These are phyloP conservation scores for Claviceps pusilla DNA, from an alignment of 2,329 filamentous ascomycete species.

Conservation along the genomic window DNA sequence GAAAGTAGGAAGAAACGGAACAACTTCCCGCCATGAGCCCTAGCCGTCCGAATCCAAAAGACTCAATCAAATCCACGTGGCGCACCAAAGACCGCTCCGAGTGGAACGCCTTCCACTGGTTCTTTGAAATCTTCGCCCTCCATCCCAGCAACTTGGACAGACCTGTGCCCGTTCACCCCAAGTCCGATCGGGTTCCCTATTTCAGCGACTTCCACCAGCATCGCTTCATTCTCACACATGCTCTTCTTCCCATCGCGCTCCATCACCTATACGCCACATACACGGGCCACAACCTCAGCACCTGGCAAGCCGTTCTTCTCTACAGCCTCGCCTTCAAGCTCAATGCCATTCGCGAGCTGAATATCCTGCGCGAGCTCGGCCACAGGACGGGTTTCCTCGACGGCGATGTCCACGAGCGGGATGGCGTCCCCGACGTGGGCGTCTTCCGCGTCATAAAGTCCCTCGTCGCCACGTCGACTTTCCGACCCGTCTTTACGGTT, in stretches of 20 bases:
- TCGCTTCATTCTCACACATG: constrained; percentile 5
- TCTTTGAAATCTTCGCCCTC: constrained; percentile 4
- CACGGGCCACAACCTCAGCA: constrained; percentile 3
- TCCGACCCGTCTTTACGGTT: constrained; percentile 3
- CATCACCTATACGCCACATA: constrained; percentile 4
- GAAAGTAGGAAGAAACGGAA: too few species aligned
- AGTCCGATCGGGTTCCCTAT: constrained; percentile 3
- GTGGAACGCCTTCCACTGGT: constrained; percentile 5
- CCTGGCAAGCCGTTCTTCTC: constrained; percentile 4
- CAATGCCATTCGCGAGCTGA: constrained; percentile 4
- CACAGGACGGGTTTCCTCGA: constrained; percentile 4
- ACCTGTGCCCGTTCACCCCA: constrained; percentile 3
- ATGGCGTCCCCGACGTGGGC: constrained; percentile 4
- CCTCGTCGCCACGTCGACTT: constrained; percentile 1
- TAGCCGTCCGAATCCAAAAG: not conserved
- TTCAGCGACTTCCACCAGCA: constrained; percentile 4
- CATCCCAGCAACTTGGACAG: constrained; percentile 3
- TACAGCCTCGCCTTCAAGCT: constrained; percentile 4
- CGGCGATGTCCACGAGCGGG: constrained; percentile 5
- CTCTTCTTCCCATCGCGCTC: constrained; percentile 3
- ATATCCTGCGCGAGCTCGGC: constrained; percentile 1
- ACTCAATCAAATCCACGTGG: constrained; percentile 7
- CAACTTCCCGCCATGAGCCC: not conserved
- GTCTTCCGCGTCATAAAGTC: constrained; percentile 2
- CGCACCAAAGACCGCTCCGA: constrained; percentile 4